Evolutionary conservation across 805 yeast genomes (phyloP), one percentile per base, ranked within the genome.

Genomic region (Candida nonsorbophila): DNA sequence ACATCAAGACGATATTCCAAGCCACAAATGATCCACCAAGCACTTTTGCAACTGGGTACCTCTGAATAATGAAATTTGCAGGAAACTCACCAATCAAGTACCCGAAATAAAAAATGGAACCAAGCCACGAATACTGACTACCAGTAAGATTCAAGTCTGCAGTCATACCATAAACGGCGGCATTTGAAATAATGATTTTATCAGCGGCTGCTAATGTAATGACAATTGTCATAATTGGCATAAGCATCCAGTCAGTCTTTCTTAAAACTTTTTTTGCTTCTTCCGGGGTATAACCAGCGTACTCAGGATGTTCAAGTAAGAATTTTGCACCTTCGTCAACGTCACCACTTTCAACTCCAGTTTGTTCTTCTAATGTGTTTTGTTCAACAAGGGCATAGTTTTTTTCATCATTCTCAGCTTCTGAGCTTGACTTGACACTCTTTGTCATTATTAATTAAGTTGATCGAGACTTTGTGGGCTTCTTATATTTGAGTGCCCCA

Each of bases 71-170:
- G 38, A 62, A 61, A 4, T 69, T 62, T 10, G 69, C 52, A 15
- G 61, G 64, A 25, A 52, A 45, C 34, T 53, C 58, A 28, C 47
- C 52, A 7, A 47, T 32, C 30, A 55, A 37, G 34, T 54, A 57
- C 6, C 63, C 65, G 33, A 53, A 47, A 44, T 77, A 77, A 40
- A 77, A 78, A 6, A 74, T 67, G 1, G 79, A 64, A n/a, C 79
- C 74, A 10, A 41, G 33, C 47, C 47, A 45, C 6, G 47, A 47
- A 37, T 48, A 52, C 24, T 53, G 44, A 28, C 47, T 41, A 3
- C 59, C 59, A 7, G 37, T 28, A 48, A 58, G 41, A 8, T 36
- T 22, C 31, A 51, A 34, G 24, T 48, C 59, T 13, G 40, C 52
- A 32, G 49, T 43, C 56, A 58, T 53, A 7, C 64, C 63, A 24